phyloP scores from a whole-genome alignment of 2,329 filamentous ascomycete species.

The Beauveria australis region DNA sequence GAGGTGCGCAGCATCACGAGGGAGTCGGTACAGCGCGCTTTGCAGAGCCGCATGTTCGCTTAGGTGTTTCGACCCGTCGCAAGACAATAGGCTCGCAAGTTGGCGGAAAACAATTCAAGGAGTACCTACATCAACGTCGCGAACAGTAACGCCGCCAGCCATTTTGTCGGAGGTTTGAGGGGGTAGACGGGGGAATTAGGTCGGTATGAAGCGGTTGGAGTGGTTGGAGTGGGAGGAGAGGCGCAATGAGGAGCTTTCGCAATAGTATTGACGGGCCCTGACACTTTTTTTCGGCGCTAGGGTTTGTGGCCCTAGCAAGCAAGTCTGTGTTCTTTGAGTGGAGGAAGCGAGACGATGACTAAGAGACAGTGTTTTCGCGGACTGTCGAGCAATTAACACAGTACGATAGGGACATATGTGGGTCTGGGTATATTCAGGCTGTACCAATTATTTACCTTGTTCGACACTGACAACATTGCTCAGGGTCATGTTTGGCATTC shows the following conservation, averaged over 20 bases:
- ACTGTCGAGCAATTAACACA: constrained; percentile 1
- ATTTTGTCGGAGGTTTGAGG: constrained; percentile 56
- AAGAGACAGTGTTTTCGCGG: constrained; percentile 15
- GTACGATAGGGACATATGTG: neutral
- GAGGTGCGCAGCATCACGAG: constrained; percentile 9
- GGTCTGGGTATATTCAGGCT: neutral
- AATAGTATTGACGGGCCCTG: constrained; percentile 14
- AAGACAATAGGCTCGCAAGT: neutral
- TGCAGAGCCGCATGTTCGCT: neutral
- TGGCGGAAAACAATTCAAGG: constrained; percentile 19
- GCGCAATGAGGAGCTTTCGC: neutral
- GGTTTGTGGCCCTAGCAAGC: constrained; percentile 26
- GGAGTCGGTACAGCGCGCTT: neutral
- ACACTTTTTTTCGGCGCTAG: constrained; percentile 21
- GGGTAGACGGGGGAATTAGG: constrained; percentile 16
- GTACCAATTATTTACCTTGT: neutral
- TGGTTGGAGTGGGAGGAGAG: constrained; percentile 15
- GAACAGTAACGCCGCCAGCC: constrained; percentile 71
- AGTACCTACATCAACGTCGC: constrained; percentile 73
- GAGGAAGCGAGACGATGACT: constrained; percentile 15
- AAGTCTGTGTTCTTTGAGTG: neutral
- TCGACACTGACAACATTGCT: neutral
- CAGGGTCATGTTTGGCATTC: neutral
- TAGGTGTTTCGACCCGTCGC: neutral
- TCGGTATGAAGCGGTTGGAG: constrained; percentile 24